Percentiles rank a stretch among this genome's conserved stretches.
Conservation (phyloP, 257 asterid species). For the Jacaranda copaia region DNA sequence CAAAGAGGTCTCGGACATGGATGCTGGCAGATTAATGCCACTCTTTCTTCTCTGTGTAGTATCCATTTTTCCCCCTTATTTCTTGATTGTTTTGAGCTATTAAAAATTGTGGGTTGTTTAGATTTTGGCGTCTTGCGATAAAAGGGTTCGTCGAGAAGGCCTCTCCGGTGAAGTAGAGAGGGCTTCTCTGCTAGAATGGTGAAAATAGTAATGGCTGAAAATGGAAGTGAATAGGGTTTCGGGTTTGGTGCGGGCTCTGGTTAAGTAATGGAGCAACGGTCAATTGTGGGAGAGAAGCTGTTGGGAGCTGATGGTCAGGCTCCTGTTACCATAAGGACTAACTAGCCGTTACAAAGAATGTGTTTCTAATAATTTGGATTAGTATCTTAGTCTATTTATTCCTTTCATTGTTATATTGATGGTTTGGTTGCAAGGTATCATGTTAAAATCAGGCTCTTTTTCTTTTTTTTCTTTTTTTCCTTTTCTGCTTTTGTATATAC, state of each 20-base stretch:
- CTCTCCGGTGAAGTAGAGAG: constrained; percentile 7
- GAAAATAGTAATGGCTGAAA: constrained; percentile 26
- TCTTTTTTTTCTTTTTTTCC: background rate
- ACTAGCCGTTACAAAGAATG: constrained; percentile 44
- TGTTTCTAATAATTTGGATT: background rate
- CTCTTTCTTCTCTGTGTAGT: constrained; percentile 73
- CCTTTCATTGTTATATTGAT: background rate
- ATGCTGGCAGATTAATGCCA: constrained; percentile 79
- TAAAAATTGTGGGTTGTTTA: background rate
- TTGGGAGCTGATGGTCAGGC: constrained; percentile 20
- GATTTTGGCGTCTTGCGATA: background rate
- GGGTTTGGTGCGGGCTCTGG: constrained; percentile 17
- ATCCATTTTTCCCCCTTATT: constrained; percentile 53
- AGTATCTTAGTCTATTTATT: constrained; percentile 1
- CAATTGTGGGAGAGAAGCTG: constrained; percentile 45
- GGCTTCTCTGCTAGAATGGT: background rate
- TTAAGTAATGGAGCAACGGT: constrained; percentile 54
- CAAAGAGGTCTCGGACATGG: constrained; percentile 76
- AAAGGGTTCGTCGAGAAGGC: constrained; percentile 33
- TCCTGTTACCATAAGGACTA: constrained; percentile 26
- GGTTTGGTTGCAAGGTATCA: background rate
- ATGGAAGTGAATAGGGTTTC: constrained; percentile 27
- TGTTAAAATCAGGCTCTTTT: no score
- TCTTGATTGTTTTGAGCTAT: background rate
- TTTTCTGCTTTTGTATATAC: no score